Conservation (phyloP, 2,329 filamentous ascomycete species). For the Furcasterigmium sp. region DNA sequence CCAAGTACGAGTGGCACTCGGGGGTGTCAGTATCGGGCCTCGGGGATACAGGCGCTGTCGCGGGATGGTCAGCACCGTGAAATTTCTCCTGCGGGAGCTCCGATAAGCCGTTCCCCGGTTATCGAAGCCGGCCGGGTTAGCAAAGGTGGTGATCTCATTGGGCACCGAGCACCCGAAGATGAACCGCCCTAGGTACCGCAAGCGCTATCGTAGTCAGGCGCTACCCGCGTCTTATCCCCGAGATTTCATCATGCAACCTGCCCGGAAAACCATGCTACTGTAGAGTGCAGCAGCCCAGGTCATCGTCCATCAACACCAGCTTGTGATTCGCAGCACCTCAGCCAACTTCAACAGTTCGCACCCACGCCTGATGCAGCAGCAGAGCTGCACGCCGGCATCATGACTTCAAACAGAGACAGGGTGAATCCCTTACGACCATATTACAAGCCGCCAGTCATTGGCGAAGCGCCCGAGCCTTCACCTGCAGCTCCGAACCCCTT, state of each 20-base stretch:
- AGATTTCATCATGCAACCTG: slow-evolving; percentile 22
- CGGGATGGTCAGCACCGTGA: slow-evolving; percentile 5
- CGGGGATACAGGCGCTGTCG: background rate
- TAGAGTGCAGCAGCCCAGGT: slow-evolving; percentile 1
- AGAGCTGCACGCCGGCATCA: slow-evolving; percentile 19
- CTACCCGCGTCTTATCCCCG: slow-evolving; percentile 12
- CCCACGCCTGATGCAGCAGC: background rate
- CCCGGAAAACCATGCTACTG: slow-evolving; percentile 7
- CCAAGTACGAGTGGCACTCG: background rate
- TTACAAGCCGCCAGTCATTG: slow-evolving; percentile 59
- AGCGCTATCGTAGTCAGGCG: background rate
- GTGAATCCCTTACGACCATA: slow-evolving; percentile 65
- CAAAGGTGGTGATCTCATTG: slow-evolving; percentile 1
- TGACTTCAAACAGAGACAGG: slow-evolving; percentile 39
- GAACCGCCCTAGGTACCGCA: background rate
- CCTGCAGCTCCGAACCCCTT: slow-evolving; percentile 39
- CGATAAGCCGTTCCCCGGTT: slow-evolving; percentile 17
- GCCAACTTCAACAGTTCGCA: slow-evolving; percentile 1
- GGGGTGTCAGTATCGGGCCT: background rate
- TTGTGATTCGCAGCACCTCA: slow-evolving; percentile 2
- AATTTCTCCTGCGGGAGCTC: slow-evolving; percentile 13
- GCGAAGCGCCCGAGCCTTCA: slow-evolving; percentile 34
- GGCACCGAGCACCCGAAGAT: background rate
- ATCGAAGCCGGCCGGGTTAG: slow-evolving; percentile 15
- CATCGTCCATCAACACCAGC: slow-evolving; percentile 10